Percentiles rank a stretch among this genome's conserved stretches.
These are phyloP conservation scores for Haberlea rhodopensis DNA, from an alignment of 257 asterid species.

Conservation along the genomic window DNA sequence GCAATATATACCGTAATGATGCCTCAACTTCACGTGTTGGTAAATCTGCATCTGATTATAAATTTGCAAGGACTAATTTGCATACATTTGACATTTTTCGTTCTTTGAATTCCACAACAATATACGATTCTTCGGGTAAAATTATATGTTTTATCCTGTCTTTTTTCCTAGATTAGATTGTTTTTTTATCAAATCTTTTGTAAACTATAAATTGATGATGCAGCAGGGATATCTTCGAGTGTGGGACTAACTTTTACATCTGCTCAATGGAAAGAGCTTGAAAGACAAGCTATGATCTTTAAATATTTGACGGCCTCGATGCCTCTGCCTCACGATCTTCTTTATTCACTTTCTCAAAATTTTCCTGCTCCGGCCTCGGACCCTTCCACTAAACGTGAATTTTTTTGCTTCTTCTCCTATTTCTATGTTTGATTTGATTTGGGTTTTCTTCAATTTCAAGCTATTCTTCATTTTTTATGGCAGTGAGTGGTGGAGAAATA, in stretches of 20 bases:
- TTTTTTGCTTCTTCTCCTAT: background rate
- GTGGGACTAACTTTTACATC: conserved; percentile 63
- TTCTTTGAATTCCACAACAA: conserved; percentile 27
- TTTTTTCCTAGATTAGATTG: background rate
- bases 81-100: conserved; percentile 47
- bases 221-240: conserved; percentile 45
- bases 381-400: conserved; percentile 39
- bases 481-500: conserved; percentile 25
- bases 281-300: conserved; percentile 77
- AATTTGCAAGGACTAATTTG: conserved; percentile 28
- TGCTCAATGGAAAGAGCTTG: conserved; percentile 84
- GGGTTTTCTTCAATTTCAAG: background rate
- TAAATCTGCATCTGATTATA: background rate
- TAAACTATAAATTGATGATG: background rate
- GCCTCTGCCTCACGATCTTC: conserved; percentile 75
- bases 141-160: background rate
- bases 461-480: conserved; percentile 14
- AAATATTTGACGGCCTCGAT: conserved; percentile 65
- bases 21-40: background rate
- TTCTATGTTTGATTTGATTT: background rate
- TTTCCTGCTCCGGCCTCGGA: conserved; percentile 11
- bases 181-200: too few relatives aligned
- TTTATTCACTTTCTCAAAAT: conserved; percentile 42
- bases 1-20: background rate
- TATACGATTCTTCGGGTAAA: conserved; percentile 59